A percentile compares a stretch with the other conserved stretches of the same genome.
These are phyloP conservation scores for Mycocentrospora acerina DNA, from an alignment of 2,329 filamentous ascomycete species.

Conservation along the genomic window DNA sequence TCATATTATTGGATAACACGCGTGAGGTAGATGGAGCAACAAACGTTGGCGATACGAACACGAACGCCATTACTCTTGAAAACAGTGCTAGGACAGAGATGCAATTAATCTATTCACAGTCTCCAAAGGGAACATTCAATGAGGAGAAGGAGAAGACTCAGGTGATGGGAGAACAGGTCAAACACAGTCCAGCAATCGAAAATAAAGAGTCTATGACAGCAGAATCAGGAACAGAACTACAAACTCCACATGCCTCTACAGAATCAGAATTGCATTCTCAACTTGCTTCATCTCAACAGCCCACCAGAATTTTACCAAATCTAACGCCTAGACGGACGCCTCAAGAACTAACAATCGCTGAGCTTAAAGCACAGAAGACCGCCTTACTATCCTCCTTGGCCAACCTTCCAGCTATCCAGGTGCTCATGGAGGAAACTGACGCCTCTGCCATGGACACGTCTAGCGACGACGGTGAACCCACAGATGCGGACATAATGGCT, in stretches of 20 bases:
- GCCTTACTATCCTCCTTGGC: conserved; percentile 36
- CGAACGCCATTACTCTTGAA: no score
- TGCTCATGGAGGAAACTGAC: conserved; percentile 32
- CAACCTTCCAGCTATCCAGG: conserved; percentile 35
- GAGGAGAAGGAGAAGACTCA: no score
- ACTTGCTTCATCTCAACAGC: neutral
- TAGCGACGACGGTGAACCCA: conserved; percentile 23
- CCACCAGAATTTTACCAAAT: neutral
- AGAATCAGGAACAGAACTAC: no score
- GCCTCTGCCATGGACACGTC: conserved; percentile 16
- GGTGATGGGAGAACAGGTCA: no score
- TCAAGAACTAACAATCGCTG: conserved; percentile 52
- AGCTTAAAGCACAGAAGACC: conserved; percentile 48
- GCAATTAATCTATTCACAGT: no score
- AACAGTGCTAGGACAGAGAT: no score
- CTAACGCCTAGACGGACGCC: conserved; percentile 28
- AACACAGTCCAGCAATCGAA: no score
- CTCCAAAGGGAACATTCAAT: no score
- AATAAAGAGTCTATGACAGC: no score
- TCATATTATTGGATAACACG: conserved; percentile 9
- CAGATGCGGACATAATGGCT: conserved; percentile 35
- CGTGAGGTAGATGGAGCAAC: no score
- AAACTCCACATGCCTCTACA: no score
- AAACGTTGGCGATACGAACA: no score
- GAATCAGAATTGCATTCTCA: neutral